Evolutionary conservation across 306 rosid species (phyloP).

Genomic region (Begonia fuchsioides): DNA sequence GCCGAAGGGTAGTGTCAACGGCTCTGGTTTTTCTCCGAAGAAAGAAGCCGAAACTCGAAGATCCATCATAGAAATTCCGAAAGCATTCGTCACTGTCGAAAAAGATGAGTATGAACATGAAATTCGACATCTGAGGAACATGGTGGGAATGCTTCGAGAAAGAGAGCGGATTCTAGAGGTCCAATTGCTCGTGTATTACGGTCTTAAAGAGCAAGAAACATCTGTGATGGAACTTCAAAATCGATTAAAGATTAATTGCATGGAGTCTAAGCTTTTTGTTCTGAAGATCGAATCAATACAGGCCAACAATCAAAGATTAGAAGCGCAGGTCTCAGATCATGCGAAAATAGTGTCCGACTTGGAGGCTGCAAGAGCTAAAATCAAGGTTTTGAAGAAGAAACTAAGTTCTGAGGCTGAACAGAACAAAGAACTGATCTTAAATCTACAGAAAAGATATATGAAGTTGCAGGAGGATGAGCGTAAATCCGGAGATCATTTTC

Average conservation of each 20-base stretch:
- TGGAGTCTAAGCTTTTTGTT: constrained; percentile 70
- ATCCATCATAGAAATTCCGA: constrained; percentile 25
- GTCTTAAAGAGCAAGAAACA: constrained; percentile 74
- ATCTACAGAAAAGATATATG: constrained; percentile 43
- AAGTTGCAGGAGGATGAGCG: constrained; percentile 50
- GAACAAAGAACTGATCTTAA: constrained; percentile 45
- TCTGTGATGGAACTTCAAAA: constrained; percentile 75
- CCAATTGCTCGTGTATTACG: constrained; percentile 71
- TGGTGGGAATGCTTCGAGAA: constrained; percentile 52
- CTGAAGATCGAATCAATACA: constrained; percentile 63
- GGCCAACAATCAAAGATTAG: constrained; percentile 49
- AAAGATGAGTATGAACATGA: constrained; percentile 53
- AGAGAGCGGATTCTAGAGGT: constrained; percentile 65
- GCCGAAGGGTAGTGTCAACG: constrained; percentile 19
- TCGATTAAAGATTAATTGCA: constrained; percentile 47
- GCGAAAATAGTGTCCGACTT: constrained; percentile 43
- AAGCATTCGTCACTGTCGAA: constrained; percentile 18
- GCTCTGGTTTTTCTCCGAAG: constrained; percentile 28
- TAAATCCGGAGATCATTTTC: constrained; percentile 18
- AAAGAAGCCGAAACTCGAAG: constrained; percentile 31
- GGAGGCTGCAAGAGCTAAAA: constrained; percentile 50
- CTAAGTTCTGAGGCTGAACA: constrained; percentile 58
- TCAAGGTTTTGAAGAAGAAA: constrained; percentile 56
- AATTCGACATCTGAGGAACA: constrained; percentile 39
- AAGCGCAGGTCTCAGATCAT: constrained; percentile 35